A percentile compares a stretch with the other conserved stretches of the same genome.
phyloP scores from a whole-genome alignment of 2,329 filamentous ascomycete species.

The Paraphoma sp. region DNA sequence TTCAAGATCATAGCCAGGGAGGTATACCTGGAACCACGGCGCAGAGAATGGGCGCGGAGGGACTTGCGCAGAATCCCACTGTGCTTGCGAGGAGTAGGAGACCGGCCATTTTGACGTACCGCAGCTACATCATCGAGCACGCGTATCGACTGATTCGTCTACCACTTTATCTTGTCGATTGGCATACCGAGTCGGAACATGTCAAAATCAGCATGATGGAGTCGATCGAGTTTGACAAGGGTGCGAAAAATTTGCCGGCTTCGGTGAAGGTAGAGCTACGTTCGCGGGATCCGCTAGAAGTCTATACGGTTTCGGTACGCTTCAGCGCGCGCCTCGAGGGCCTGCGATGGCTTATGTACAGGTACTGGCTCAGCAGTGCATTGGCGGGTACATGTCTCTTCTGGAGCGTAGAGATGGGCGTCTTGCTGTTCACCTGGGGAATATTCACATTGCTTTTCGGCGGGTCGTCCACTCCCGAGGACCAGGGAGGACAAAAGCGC shows the following conservation, averaged over 20 bases:
- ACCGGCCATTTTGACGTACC: conserved; percentile 80
- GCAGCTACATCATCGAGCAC: conserved; percentile 56
- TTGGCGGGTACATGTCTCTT: conserved; percentile 73
- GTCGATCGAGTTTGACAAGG: conserved; percentile 67
- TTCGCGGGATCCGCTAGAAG: conserved; percentile 72
- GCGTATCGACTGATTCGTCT: conserved; percentile 52
- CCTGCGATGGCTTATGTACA: conserved; percentile 79
- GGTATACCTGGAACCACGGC: conserved; percentile 10
- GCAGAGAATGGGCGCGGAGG: conserved; percentile 9
- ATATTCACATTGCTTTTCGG: conserved; percentile 55
- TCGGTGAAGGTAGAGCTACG: conserved; percentile 71
- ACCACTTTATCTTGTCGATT: conserved; percentile 72
- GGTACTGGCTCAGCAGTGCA: conserved; percentile 75
- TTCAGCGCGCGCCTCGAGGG: conserved; percentile 80
- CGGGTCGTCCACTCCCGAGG: conserved; percentile 1
- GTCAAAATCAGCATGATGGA: conserved; percentile 78
- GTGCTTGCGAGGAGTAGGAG: conserved; percentile 45
- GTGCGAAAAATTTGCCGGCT: conserved; percentile 60
- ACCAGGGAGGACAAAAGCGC: conserved; percentile 1
- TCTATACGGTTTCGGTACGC: conserved; percentile 73
- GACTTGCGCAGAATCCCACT: not conserved
- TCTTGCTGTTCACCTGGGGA: conserved; percentile 70
- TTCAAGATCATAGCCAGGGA: conserved; percentile 28
- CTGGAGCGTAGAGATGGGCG: conserved; percentile 77
- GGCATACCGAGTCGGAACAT: conserved; percentile 67